These are phyloP conservation scores for Penicillium aurantiogriseum DNA, from an alignment of 2,329 filamentous ascomycete genomes.

Conservation along the genomic window DNA sequence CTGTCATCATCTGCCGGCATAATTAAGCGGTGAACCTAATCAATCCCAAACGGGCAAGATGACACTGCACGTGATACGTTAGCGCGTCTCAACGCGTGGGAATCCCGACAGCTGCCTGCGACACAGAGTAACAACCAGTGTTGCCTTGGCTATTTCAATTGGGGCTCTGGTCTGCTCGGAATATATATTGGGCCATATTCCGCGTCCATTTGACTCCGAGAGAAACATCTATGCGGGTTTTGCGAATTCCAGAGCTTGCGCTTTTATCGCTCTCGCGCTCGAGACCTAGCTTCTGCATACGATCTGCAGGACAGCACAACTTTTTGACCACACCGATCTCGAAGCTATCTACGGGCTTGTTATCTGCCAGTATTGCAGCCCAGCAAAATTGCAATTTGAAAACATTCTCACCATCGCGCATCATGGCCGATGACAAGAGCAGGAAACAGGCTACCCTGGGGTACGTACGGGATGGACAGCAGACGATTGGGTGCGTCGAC, in stretches of 20 bases:
- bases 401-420: background rate
- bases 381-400: background rate
- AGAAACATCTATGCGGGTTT: constrained; percentile 17
- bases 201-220: background rate
- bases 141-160: constrained; percentile 3
- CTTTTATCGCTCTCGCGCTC: constrained; percentile 17
- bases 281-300: constrained; percentile 5
- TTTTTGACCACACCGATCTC: background rate
- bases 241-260: constrained; percentile 13
- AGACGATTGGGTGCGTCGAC: constrained; percentile 66
- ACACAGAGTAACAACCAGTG: background rate
- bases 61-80: constrained; percentile 16
- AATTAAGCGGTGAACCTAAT: constrained; percentile 22
- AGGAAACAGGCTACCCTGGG: constrained; percentile 77
- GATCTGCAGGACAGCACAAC: background rate
- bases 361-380: background rate
- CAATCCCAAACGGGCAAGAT: constrained; percentile 16
- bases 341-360: background rate
- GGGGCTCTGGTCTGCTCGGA: background rate
- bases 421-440: constrained; percentile 32
- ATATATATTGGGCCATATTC: constrained; percentile 2
- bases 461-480: constrained; percentile 77
- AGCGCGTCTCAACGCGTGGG: constrained; percentile 9
- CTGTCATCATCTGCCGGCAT: constrained; percentile 24
- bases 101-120: constrained; percentile 2